Conservation (phyloP, 768 basidiomycete species). For the Strobilomyces confusus region DNA sequence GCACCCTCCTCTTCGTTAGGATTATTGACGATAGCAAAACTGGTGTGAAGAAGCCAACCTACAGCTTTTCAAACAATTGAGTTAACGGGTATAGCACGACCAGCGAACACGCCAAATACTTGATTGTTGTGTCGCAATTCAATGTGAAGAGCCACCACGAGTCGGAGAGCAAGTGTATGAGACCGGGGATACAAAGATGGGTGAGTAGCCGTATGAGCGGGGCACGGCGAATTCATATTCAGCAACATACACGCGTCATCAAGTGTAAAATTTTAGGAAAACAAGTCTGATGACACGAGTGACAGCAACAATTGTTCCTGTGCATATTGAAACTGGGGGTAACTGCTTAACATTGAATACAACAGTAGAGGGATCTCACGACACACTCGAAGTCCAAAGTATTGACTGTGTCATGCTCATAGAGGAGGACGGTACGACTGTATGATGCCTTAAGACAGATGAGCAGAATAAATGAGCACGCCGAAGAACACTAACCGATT, state of each 20-base stretch:
- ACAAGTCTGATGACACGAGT: not conserved
- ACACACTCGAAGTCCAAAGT: not conserved
- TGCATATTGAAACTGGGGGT: not conserved
- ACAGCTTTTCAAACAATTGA: too few species aligned
- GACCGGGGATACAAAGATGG: not conserved
- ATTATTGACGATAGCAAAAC: constrained; percentile 48
- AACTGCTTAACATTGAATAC: constrained; percentile 4
- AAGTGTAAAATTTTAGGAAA: not conserved
- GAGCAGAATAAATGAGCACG: not conserved
- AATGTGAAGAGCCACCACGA: too few species aligned
- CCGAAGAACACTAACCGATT: constrained; percentile 7
- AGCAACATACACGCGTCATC: constrained; percentile 4
- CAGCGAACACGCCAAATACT: too few species aligned
- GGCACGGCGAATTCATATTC: not conserved
- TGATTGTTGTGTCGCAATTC: too few species aligned
- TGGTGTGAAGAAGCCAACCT: too few species aligned
- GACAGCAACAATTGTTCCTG: too few species aligned
- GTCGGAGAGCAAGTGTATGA: not conserved
- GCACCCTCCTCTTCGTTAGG: constrained; percentile 47
- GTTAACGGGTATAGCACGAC: too few species aligned
- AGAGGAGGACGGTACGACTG: not conserved
- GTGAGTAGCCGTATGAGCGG: not conserved
- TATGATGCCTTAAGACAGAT: not conserved
- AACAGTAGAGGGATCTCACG: not conserved
- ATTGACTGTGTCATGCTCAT: not conserved